phyloP scores from a whole-genome alignment of 2,329 filamentous ascomycete genomes.

The Raffaelea albimanens region DNA sequence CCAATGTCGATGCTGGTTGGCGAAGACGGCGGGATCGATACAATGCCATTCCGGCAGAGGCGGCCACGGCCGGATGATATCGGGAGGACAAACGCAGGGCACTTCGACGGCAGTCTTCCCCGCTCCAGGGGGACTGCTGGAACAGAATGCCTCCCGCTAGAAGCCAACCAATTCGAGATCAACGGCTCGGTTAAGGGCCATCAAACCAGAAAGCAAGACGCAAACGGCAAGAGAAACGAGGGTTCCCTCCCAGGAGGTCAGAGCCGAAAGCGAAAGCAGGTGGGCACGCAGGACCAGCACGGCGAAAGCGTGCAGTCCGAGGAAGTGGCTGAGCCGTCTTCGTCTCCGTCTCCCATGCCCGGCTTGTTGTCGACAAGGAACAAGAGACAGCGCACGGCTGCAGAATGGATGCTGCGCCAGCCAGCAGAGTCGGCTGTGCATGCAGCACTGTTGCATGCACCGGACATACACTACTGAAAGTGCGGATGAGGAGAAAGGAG shows the following conservation, averaged over 20 bases:
- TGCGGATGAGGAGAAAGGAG: too few species aligned
- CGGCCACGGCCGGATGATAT: conserved; percentile 2
- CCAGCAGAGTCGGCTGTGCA: background rate
- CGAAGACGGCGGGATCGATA: conserved; percentile 10
- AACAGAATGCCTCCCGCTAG: too few species aligned
- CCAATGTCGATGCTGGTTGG: conserved; percentile 5
- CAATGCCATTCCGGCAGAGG: background rate
- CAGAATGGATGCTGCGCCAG: background rate
- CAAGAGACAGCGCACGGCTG: background rate
- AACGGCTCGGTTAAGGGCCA: too few species aligned
- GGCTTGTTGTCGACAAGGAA: too few species aligned
- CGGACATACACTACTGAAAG: background rate
- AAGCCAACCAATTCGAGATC: too few species aligned
- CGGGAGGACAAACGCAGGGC: background rate
- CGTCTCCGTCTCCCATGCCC: background rate
- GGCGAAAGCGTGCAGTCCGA: background rate
- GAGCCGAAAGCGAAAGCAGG: too few species aligned
- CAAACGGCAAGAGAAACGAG: too few species aligned
- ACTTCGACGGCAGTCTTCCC: background rate
- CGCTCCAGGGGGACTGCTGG: background rate
- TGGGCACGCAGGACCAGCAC: background rate
- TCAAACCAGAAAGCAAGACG: too few species aligned
- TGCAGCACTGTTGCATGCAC: background rate
- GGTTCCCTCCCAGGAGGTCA: too few species aligned
- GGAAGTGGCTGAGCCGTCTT: background rate